Conservation (phyloP, 345 rosid genomes). For the Nasturtium officinale region DNA sequence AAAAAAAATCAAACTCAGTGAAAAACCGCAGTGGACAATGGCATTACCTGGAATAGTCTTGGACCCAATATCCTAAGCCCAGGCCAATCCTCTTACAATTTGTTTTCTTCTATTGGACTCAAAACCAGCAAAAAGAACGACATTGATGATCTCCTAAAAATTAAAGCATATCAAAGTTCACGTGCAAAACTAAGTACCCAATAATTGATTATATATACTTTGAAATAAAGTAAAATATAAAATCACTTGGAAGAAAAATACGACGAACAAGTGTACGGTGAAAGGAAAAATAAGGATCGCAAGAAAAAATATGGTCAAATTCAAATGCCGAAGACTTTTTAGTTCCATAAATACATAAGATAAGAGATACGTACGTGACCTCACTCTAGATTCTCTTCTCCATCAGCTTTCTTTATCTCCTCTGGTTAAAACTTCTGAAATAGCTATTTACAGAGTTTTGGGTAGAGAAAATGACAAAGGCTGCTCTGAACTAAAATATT, state of each 20-base stretch:
- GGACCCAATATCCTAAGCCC: constrained; percentile 9
- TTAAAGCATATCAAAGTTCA: constrained; percentile 11
- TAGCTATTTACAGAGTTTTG: constrained; percentile 13
- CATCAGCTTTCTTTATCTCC: constrained; percentile 16
- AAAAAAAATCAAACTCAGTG: not conserved
- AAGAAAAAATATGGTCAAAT: constrained; percentile 13
- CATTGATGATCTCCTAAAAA: not conserved
- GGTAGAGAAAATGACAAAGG: constrained; percentile 30
- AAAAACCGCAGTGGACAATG: not conserved
- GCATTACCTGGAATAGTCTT: not conserved
- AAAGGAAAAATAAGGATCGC: constrained; percentile 27
- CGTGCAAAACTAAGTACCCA: constrained; percentile 25
- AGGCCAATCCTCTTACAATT: not conserved
- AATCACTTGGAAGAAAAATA: not conserved
- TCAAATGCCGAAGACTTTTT: constrained; percentile 34
- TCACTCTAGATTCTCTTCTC: constrained; percentile 40
- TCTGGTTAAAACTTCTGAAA: not conserved
- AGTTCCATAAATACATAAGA: constrained; percentile 22
- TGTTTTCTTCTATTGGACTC: not conserved
- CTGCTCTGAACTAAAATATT: constrained; percentile 9
- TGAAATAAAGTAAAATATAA: not conserved
- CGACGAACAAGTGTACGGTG: constrained; percentile 38
- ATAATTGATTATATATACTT: constrained; percentile 5
- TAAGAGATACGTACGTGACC: constrained; percentile 36
- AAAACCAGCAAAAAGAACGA: not conserved